These are phyloP conservation scores for Pleochaeta shiraiana DNA, from an alignment of 2,329 filamentous ascomycete species.

Conservation along the genomic window DNA sequence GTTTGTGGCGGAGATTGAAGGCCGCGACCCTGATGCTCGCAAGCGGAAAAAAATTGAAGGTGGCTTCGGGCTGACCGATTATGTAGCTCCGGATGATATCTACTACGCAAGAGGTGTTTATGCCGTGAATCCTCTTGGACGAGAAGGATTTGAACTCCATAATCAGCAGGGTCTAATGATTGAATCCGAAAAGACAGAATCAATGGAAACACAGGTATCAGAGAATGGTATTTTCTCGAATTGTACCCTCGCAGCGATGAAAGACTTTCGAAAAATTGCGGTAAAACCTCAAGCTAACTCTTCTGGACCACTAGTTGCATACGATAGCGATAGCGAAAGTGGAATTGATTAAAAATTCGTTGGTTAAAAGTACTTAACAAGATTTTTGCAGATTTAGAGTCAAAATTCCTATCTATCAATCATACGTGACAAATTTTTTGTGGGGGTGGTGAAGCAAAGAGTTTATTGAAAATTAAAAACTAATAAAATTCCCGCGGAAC, in stretches of 20 bases:
- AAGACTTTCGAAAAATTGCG: conserved; percentile 30
- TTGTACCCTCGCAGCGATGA: conserved; percentile 61
- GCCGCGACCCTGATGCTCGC: conserved; percentile 63
- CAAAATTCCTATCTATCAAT: too few relatives aligned
- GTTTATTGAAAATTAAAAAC: too few relatives aligned
- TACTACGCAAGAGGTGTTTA: conserved; percentile 70
- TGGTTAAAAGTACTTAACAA: too few relatives aligned
- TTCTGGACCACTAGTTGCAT: conserved; percentile 60
- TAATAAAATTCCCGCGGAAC: too few relatives aligned
- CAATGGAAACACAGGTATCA: conserved; percentile 18
- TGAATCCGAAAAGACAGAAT: conserved; percentile 24
- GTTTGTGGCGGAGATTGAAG: conserved; percentile 87
- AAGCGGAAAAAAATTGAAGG: conserved; percentile 84
- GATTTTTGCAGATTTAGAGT: too few relatives aligned
- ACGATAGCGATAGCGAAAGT: conserved; percentile 68
- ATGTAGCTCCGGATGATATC: conserved; percentile 83
- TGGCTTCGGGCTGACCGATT: conserved; percentile 51
- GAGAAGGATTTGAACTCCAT: conserved; percentile 39
- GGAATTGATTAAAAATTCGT: too few relatives aligned
- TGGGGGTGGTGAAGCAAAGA: too few relatives aligned
- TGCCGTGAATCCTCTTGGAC: conserved; percentile 35
- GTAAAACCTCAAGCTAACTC: conserved; percentile 26
- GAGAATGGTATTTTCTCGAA: conserved; percentile 54
- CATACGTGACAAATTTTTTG: too few relatives aligned
- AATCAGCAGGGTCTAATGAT: conserved; percentile 35